phyloP scores from a whole-genome alignment of 2,329 filamentous ascomycete species.

The Cadophora malorum region DNA sequence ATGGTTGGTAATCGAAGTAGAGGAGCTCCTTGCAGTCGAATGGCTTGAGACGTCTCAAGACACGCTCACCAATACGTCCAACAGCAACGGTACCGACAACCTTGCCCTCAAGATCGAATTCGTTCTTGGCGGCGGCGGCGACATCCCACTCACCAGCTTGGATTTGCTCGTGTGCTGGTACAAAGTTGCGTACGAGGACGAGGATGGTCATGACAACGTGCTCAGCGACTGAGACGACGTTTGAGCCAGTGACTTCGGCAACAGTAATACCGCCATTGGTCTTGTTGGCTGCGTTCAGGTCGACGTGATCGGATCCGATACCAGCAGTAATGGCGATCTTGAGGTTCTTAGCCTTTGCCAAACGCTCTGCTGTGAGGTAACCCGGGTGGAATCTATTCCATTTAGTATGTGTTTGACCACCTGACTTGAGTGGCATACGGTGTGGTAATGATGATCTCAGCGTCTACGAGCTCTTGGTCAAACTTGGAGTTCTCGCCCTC shows the following conservation, averaged over 20 bases:
- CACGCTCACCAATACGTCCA: conserved; percentile 97
- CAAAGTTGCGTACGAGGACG: conserved; percentile 94
- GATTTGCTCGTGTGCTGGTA: conserved; percentile 95
- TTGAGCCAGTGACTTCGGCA: conserved; percentile 96
- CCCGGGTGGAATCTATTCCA: conserved; percentile 87
- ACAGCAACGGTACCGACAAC: conserved; percentile 97
- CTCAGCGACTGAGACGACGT: conserved; percentile 98
- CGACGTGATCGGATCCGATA: conserved; percentile 98
- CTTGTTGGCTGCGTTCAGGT: conserved; percentile 90
- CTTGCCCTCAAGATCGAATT: conserved; percentile 97
- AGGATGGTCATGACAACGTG: conserved; percentile 99
- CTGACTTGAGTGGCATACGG: conserved; percentile 63
- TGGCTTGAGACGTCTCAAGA: conserved; percentile 91
- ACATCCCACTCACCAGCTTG: conserved; percentile 92
- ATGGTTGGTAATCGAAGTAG: conserved; percentile 99
- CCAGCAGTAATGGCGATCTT: conserved; percentile 97
- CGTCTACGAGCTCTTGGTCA: conserved; percentile 93
- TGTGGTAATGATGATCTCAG: conserved; percentile 98
- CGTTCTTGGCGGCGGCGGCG: conserved; percentile 94
- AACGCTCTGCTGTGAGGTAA: conserved; percentile 94
- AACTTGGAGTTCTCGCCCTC: conserved; percentile 92
- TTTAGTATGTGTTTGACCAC: conserved; percentile 20
- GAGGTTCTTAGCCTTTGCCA: conserved; percentile 98
- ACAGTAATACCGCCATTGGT: conserved; percentile 98
- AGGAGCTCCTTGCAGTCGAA: conserved; percentile 99